These are phyloP conservation scores for Fusarium sp. DNA, from an alignment of 2,329 filamentous ascomycete genomes.

Conservation along the genomic window DNA sequence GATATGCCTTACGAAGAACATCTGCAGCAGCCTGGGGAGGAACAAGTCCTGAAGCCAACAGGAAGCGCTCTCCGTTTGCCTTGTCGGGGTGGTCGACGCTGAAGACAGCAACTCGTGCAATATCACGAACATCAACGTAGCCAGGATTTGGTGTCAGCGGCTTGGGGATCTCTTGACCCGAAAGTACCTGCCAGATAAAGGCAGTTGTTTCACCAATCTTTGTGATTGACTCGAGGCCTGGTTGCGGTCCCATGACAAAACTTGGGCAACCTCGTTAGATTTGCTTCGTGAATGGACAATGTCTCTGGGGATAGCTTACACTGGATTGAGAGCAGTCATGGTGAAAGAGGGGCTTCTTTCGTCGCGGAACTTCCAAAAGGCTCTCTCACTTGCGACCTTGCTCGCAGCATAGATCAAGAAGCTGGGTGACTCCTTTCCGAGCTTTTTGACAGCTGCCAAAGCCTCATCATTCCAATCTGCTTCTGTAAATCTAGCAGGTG, in stretches of 20 bases:
- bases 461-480: conserved; percentile 37
- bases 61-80: conserved; percentile 32
- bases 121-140: conserved; percentile 39
- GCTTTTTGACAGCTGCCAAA: conserved; percentile 24
- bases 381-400: conserved; percentile 35
- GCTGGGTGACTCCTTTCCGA: conserved; percentile 31
- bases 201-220: conserved; percentile 33
- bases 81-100: conserved; percentile 33
- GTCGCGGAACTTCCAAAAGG: conserved; percentile 38
- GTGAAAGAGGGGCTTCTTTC: conserved; percentile 33
- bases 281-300: rapidly evolving
- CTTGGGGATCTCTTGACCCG: conserved; percentile 35
- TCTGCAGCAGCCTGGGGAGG: conserved; percentile 38
- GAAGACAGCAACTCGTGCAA: conserved; percentile 36
- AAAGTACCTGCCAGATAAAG: conserved; percentile 37
- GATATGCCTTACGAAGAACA: conserved; percentile 38
- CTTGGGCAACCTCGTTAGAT: conserved; percentile 2
- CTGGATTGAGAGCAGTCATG: conserved; percentile 39
- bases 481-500: conserved; percentile 32
- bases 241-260: conserved; percentile 40
- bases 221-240: conserved; percentile 25
- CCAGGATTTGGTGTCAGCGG: conserved; percentile 11
- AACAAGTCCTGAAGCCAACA: conserved; percentile 28
- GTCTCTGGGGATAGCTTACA: conserved; percentile 8
- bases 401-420: conserved; percentile 36